Conservation (phyloP, 768 basidiomycete species). For the Macrolepiota albuminosa region DNA sequence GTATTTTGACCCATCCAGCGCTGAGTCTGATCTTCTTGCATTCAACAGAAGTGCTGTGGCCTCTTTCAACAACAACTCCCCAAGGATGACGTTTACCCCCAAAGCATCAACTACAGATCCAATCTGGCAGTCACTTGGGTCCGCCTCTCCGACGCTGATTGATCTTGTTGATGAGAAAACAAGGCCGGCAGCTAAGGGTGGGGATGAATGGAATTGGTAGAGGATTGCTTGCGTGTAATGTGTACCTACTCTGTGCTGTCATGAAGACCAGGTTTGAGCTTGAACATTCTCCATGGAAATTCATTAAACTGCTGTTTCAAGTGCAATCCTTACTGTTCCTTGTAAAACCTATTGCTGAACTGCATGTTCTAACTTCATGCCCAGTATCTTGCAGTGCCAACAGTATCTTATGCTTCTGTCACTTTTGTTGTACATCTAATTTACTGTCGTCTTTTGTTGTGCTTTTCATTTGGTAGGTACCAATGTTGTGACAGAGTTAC, state of each 20-base stretch:
- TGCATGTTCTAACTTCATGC: too few relatives aligned
- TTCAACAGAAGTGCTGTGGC: not conserved
- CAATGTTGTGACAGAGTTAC: too few relatives aligned
- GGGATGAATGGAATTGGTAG: slow-evolving; percentile 64
- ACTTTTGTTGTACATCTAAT: too few relatives aligned
- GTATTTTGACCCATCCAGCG: slow-evolving; percentile 16
- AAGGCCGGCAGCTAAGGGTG: slow-evolving; percentile 27
- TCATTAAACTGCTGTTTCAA: too few relatives aligned
- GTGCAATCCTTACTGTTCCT: too few relatives aligned
- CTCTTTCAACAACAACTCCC: not conserved
- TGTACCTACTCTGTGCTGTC: not conserved
- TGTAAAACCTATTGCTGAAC: too few relatives aligned
- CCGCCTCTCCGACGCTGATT: not conserved
- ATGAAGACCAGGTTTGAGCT: not conserved
- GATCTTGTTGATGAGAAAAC: not conserved
- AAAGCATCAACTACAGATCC: not conserved
- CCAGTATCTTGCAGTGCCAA: too few relatives aligned
- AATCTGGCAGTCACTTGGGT: not conserved
- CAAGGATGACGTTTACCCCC: not conserved
- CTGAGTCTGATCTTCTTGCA: not conserved
- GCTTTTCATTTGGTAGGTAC: too few relatives aligned
- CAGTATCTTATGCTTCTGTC: too few relatives aligned
- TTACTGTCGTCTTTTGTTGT: too few relatives aligned
- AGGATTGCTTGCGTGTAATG: not conserved
- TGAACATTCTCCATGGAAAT: not conserved